A percentile compares a stretch with the other conserved stretches of the same genome.
Conservation (phyloP, 768 basidiomycete genomes). For the Udeniomyces megalosporus region DNA sequence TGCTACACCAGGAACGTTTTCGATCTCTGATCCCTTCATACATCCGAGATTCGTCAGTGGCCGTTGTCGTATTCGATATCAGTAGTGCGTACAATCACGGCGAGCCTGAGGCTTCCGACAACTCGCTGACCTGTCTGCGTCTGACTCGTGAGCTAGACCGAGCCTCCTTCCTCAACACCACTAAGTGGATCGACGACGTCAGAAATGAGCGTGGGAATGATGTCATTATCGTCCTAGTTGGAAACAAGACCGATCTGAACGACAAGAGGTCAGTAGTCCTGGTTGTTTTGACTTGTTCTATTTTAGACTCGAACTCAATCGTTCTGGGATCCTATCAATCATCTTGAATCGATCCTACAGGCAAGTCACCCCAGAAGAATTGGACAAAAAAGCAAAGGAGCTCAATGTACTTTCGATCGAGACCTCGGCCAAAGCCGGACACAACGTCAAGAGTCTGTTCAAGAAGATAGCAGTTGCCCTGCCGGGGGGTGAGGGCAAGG, state of each 20-base stretch:
- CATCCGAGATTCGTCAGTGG: conserved; percentile 95
- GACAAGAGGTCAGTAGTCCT: conserved; percentile 68
- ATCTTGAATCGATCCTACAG: conserved; percentile 32
- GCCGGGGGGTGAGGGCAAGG: conserved; percentile 65
- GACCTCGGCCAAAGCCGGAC: conserved; percentile 96
- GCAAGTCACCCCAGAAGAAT: conserved; percentile 97
- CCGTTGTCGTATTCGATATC: conserved; percentile 97
- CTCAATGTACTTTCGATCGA: conserved; percentile 97
- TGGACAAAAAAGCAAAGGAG: conserved; percentile 76
- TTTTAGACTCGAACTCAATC: background rate
- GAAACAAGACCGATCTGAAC: conserved; percentile 96
- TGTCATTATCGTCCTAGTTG: conserved; percentile 94
- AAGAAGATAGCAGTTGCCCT: conserved; percentile 98
- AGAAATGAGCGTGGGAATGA: conserved; percentile 92
- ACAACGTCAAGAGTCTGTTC: conserved; percentile 97
- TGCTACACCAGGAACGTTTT: conserved; percentile 65
- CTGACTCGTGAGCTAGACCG: conserved; percentile 45
- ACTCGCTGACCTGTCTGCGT: background rate
- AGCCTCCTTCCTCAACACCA: conserved; percentile 91
- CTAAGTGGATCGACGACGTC: conserved; percentile 99
- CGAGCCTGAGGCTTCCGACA: background rate
- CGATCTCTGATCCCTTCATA: conserved; percentile 94
- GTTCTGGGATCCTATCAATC: background rate
- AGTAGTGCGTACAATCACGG: conserved; percentile 50
- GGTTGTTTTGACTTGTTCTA: background rate